Evolutionary conservation across 768 basidiomycete genomes (phyloP).

Genomic region (Lactarius pseudohatsudake): DNA sequence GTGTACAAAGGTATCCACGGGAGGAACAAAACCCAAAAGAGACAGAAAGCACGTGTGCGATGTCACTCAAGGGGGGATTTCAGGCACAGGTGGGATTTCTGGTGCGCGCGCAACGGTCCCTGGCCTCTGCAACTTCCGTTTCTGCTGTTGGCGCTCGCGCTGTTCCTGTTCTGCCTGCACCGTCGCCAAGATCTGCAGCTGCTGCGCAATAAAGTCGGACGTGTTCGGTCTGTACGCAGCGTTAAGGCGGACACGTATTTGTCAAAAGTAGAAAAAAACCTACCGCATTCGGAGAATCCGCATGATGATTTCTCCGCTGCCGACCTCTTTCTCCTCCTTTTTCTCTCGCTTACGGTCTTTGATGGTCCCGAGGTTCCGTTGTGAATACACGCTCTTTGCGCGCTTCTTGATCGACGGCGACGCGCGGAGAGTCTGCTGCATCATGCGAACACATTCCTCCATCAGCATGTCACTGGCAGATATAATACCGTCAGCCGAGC

Average conservation of each 20-base stretch:
- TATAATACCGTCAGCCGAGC: constrained; percentile 24
- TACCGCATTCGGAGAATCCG: constrained; percentile 95
- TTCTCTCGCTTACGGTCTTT: constrained; percentile 92
- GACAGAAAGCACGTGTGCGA: not conserved
- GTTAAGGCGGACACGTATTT: not conserved
- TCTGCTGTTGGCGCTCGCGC: constrained; percentile 59
- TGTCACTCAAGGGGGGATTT: constrained; percentile 19
- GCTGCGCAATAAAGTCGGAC: constrained; percentile 84
- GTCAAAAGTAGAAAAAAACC: constrained; percentile 29
- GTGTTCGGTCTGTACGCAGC: constrained; percentile 59
- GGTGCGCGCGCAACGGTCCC: constrained; percentile 35
- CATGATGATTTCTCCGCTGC: constrained; percentile 87
- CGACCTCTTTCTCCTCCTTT: constrained; percentile 70
- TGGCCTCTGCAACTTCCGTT: constrained; percentile 58
- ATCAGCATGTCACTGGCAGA: constrained; percentile 72
- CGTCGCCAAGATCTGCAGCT: constrained; percentile 76
- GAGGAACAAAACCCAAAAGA: not conserved
- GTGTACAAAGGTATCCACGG: constrained; percentile 34
- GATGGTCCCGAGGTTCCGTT: constrained; percentile 95
- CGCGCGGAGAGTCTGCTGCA: constrained; percentile 81
- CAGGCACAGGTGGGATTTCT: constrained; percentile 36
- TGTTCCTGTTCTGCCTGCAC: constrained; percentile 82
- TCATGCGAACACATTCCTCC: constrained; percentile 95
- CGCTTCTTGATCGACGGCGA: constrained; percentile 81
- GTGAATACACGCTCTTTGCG: constrained; percentile 88